A percentile compares a stretch with the other conserved stretches of the same genome.
Conservation (phyloP, 805 yeast genomes). For the Suhomyces sp. region DNA sequence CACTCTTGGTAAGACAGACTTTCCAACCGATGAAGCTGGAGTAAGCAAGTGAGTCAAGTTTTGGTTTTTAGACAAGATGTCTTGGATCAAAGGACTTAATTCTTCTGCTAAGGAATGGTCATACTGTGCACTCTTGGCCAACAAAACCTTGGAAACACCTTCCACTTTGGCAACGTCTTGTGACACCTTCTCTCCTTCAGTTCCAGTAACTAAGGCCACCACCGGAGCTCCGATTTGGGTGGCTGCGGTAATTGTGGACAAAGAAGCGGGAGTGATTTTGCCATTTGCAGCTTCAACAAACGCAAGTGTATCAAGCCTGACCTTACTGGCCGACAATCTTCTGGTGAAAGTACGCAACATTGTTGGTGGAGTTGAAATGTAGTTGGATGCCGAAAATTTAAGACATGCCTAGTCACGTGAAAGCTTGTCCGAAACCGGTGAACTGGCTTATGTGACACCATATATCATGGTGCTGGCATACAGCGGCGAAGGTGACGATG, state of each 20-base stretch:
- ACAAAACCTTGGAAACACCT: constrained; percentile 53
- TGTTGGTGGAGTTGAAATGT: not conserved
- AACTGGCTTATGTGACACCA: not conserved
- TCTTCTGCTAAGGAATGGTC: constrained; percentile 78
- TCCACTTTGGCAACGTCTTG: constrained; percentile 49
- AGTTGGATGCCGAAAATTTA: not conserved
- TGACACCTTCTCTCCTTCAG: constrained; percentile 48
- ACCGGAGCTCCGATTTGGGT: constrained; percentile 69
- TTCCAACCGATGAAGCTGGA: constrained; percentile 85
- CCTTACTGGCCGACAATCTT: constrained; percentile 42
- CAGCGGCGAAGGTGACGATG: not conserved
- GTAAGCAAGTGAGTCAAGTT: constrained; percentile 69
- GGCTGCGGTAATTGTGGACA: constrained; percentile 79
- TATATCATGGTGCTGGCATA: not conserved
- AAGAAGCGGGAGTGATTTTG: constrained; percentile 60
- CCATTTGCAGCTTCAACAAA: constrained; percentile 64
- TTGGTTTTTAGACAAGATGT: constrained; percentile 39
- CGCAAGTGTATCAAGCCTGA: constrained; percentile 55
- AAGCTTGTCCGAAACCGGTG: not conserved
- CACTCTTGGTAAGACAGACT: constrained; percentile 79
- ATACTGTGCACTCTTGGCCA: constrained; percentile 56
- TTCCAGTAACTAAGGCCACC: constrained; percentile 74
- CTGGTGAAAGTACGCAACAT: constrained; percentile 10
- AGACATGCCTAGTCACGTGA: not conserved
- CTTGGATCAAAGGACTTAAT: constrained; percentile 62